Evolutionary conservation across 257 asterid species (phyloP), one percentile per base, ranked within the genome.

Genomic region (Petunia secreta): DNA sequence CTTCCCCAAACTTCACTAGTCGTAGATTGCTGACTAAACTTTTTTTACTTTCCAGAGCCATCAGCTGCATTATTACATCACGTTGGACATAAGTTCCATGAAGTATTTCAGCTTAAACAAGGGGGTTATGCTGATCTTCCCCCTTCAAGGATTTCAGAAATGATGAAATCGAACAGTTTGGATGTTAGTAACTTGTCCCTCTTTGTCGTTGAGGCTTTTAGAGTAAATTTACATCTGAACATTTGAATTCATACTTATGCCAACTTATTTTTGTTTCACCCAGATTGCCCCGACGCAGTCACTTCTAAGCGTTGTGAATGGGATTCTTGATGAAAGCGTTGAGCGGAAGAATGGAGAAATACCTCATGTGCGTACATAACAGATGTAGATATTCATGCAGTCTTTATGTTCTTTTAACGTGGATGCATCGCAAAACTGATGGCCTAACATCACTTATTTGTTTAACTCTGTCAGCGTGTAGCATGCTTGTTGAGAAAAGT

Each of bases 201-300:
- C 50, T 73, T 50, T 13, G 46, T 50, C 62, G 3, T 8, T 73
- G 8, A 73, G 50, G 62, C 62, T 73, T 10, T 73, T 10, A 3
- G 36, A 50, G 25, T 73, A 73, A 14, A 73, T 36, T 78, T 38
- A 13, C 75, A 79, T 67, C 80, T 54, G 44, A 48, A 58, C 57
- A 68, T 79, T 64, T 34, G 44, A 14, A 9, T 38, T 37, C 44
- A 3, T 78, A 58, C 73, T 25, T 75, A 25, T 50, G 75, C 57
- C 11, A 3, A 80, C 76, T 77, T 55, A 37, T 50, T 54, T 83
- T 8, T 73, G 36, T 78, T n/a, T 80, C 37, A 25, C 85, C 79
- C 94, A 95, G 99, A 95, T 88, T 89, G 96, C 97, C 52, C 98
- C 99, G 2, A 93, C 98, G 2, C 99, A 95, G 82, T 90, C 99